Conservation (phyloP, 1,139 yeast genomes). For the Yamadazyma trypodendri region DNA sequence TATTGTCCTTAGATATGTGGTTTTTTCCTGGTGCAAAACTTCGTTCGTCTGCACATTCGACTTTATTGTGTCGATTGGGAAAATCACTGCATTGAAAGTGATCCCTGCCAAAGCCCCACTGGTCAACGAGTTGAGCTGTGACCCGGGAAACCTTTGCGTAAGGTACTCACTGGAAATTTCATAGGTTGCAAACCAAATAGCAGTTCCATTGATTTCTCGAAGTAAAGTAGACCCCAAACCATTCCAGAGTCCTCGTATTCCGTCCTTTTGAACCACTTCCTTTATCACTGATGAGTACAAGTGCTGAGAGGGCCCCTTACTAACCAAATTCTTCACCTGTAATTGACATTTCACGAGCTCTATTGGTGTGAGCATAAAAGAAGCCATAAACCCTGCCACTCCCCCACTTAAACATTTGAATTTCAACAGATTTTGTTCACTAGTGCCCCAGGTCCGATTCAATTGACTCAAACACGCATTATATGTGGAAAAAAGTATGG, state of each 20-base stretch:
- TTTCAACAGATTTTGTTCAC: slow-evolving; percentile 25
- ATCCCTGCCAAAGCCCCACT: slow-evolving; percentile 91
- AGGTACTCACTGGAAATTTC: slow-evolving; percentile 53
- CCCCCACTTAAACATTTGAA: slow-evolving; percentile 67
- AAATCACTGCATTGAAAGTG: slow-evolving; percentile 72
- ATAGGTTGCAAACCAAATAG: slow-evolving; percentile 92
- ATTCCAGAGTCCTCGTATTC: slow-evolving; percentile 65
- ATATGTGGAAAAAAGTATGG: slow-evolving; percentile 54
- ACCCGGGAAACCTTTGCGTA: slow-evolving; percentile 14
- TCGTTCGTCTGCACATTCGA: slow-evolving; percentile 77
- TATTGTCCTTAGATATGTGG: slow-evolving; percentile 29
- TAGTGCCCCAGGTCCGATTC: slow-evolving; percentile 25
- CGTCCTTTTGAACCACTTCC: slow-evolving; percentile 47
- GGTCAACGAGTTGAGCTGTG: slow-evolving; percentile 36
- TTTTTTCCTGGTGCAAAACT: slow-evolving; percentile 19
- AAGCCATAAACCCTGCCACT: slow-evolving; percentile 77
- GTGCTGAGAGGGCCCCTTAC: slow-evolving; percentile 6
- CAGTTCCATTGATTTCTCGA: slow-evolving; percentile 87
- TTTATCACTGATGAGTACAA: slow-evolving; percentile 36
- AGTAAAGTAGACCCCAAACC: slow-evolving; percentile 84
- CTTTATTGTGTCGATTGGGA: slow-evolving; percentile 90
- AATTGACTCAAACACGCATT: slow-evolving; percentile 52
- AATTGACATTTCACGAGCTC: slow-evolving; percentile 85
- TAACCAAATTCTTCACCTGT: slow-evolving; percentile 63
- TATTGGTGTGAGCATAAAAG: slow-evolving; percentile 84